phyloP scores from a whole-genome alignment of 305 asterid genomes.

The Plantago coronopus region DNA sequence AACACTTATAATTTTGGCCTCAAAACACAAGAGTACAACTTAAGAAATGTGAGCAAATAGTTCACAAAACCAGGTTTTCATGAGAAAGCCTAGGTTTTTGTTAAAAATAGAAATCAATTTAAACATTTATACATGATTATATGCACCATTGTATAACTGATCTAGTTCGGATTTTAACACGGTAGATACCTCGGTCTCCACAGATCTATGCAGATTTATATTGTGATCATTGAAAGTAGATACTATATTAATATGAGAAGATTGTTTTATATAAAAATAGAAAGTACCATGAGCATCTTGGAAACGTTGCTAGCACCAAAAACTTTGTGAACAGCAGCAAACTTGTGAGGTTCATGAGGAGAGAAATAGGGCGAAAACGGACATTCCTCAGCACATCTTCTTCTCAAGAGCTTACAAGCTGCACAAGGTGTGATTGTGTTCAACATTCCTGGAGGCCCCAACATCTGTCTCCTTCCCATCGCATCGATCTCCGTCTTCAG shows the following conservation, averaged over 20 bases:
- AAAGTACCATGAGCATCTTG: slow-evolving; percentile 72
- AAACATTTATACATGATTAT: neutral
- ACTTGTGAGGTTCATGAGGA: slow-evolving; percentile 67
- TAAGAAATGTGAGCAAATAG: no score
- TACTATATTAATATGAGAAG: neutral
- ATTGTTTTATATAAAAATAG: no score
- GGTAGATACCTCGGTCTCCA: neutral
- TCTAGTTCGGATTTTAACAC: neutral
- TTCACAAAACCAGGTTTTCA: no score
- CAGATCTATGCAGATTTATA: neutral
- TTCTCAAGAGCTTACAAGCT: slow-evolving; percentile 69
- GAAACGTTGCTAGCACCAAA: slow-evolving; percentile 86
- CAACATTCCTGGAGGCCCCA: slow-evolving; percentile 42
- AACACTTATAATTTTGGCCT: neutral
- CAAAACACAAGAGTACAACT: neutral
- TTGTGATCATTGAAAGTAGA: neutral
- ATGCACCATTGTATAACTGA: neutral
- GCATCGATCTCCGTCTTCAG: slow-evolving; percentile 45
- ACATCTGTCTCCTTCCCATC: slow-evolving; percentile 53
- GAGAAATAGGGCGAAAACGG: slow-evolving; percentile 74
- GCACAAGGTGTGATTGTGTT: slow-evolving; percentile 82
- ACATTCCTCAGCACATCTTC: slow-evolving; percentile 82
- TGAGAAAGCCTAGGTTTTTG: neutral
- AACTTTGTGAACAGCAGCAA: slow-evolving; percentile 75
- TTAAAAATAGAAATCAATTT: neutral